phyloP scores from a whole-genome alignment of 306 rosid species.

The Lagenaria siceraria region DNA sequence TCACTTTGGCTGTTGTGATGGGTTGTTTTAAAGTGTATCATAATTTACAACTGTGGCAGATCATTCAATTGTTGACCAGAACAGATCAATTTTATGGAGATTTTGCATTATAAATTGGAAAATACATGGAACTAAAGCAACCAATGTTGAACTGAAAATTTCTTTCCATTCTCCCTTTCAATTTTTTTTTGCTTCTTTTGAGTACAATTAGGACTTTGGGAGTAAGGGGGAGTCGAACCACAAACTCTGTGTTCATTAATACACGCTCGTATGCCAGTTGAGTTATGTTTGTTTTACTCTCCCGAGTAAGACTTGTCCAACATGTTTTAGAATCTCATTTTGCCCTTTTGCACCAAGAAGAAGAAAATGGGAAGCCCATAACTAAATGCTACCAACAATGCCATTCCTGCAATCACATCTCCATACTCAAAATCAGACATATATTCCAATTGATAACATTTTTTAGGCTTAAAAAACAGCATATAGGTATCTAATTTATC shows the following conservation, averaged over 20 bases:
- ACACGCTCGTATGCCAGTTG: no score
- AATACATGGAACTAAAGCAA: neutral
- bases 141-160: neutral
- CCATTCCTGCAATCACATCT: constrained; percentile 32
- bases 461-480: neutral
- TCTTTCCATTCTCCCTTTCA: neutral
- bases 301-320: neutral
- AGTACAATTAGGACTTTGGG: no score
- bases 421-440: neutral
- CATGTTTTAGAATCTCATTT: constrained; percentile 25
- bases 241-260: no score
- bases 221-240: no score
- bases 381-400: constrained; percentile 35
- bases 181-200: no score
- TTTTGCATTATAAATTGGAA: neutral
- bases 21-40: neutral
- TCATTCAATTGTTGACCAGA: neutral
- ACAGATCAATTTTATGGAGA: neutral
- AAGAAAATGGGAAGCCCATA: constrained; percentile 43
- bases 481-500: no score
- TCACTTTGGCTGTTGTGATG: neutral
- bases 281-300: no score
- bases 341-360: constrained; percentile 34
- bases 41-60: neutral
- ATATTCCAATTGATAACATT: neutral